Evolutionary conservation across 208 protist species (phyloP).

Genomic region (Crithidia mellificae): DNA sequence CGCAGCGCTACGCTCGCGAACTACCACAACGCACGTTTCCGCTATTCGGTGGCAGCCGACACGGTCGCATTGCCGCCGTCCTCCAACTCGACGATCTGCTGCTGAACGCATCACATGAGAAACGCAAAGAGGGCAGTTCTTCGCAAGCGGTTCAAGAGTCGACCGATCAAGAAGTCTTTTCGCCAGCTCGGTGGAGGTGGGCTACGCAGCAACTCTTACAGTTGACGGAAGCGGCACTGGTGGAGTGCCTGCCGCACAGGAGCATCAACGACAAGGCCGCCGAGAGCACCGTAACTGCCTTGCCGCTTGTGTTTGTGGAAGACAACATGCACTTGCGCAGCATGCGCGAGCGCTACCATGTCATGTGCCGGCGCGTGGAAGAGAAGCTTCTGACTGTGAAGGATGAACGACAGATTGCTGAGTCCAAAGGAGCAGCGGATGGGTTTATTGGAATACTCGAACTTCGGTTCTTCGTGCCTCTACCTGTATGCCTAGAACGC

Average conservation of each 20-base stretch:
- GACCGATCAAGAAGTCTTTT: neutral
- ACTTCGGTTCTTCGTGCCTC: slow-evolving; percentile 43
- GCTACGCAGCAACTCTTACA: slow-evolving; percentile 11
- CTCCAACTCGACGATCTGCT: slow-evolving; percentile 23
- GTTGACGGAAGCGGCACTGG: slow-evolving; percentile 11
- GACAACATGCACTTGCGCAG: slow-evolving; percentile 80
- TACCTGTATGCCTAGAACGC: slow-evolving; percentile 49
- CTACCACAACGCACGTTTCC: neutral
- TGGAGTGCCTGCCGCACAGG: slow-evolving; percentile 4
- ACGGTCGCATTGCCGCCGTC: slow-evolving; percentile 6
- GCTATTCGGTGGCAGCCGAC: slow-evolving; percentile 11
- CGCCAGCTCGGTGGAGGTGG: slow-evolving; percentile 1
- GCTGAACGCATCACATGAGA: neutral
- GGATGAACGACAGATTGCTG: too few species aligned
- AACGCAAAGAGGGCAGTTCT: too few species aligned
- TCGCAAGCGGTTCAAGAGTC: neutral
- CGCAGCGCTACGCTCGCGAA: slow-evolving; percentile 14
- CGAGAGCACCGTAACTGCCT: neutral
- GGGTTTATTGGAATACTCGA: slow-evolving; percentile 45
- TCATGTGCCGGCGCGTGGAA: slow-evolving; percentile 41
- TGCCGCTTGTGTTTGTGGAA: slow-evolving; percentile 67
- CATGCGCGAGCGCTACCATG: slow-evolving; percentile 78
- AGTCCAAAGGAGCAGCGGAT: neutral
- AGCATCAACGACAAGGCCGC: neutral
- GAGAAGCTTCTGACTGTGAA: too few species aligned